Percentiles rank a stretch among this genome's conserved stretches.
phyloP scores from a whole-genome alignment of 1,139 yeast species.

The Blastobotrys ciferrii region DNA sequence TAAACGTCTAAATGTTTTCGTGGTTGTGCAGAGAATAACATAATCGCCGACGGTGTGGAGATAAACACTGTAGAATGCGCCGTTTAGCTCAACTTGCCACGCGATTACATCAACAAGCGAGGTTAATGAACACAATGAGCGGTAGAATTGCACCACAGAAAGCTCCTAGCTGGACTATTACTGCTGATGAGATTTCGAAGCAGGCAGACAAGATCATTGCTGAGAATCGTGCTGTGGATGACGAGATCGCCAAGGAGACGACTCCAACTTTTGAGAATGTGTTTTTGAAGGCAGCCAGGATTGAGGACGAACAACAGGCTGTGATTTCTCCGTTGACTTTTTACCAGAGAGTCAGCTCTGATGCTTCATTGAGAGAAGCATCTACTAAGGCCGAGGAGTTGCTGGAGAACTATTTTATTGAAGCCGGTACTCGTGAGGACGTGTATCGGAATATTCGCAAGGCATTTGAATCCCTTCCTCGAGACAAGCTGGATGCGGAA shows the following conservation, averaged over 20 bases:
- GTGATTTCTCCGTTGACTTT: conserved; percentile 54
- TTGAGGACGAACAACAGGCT: conserved; percentile 49
- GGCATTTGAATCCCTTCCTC: conserved; percentile 43
- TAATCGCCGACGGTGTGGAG: not conserved
- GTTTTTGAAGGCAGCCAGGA: conserved; percentile 49
- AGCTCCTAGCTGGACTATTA: conserved; percentile 62
- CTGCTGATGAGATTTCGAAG: conserved; percentile 50
- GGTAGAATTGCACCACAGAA: conserved; percentile 40
- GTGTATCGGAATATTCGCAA: conserved; percentile 58
- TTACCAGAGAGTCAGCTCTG: conserved; percentile 65
- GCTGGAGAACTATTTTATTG: conserved; percentile 57
- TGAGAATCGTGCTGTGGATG: conserved; percentile 49
- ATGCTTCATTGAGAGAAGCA: conserved; percentile 65
- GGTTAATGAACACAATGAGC: conserved; percentile 11
- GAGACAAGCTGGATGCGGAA: conserved; percentile 49
- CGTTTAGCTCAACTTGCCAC: not conserved
- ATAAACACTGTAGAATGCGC: not conserved
- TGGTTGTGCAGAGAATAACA: not conserved
- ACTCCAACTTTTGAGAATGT: conserved; percentile 57
- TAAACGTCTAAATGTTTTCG: not conserved
- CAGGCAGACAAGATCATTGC: conserved; percentile 48
- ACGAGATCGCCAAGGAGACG: conserved; percentile 48
- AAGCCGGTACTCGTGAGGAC: conserved; percentile 64
- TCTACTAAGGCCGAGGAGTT: conserved; percentile 61
- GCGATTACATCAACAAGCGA: not conserved